Base-by-base conservation (phyloP, 345 rosid genomes). In the Murraya koenigii region DNA sequence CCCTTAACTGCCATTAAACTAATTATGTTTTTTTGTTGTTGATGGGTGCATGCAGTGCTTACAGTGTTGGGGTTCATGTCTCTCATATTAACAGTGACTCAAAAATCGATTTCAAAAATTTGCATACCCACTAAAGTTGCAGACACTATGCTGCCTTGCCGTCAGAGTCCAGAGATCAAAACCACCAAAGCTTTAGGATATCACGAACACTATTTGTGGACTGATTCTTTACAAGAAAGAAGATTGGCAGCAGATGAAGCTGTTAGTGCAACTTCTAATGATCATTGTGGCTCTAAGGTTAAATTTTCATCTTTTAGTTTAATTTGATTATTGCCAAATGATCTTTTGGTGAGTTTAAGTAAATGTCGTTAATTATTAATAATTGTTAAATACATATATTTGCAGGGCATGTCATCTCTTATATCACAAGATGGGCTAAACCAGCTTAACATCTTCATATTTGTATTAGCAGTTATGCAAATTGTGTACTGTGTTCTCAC, bases 21-120 rank as follows among this genome's bases (percentile, higher is more conserved):
- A 5, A 52, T 52, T 52, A 60, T 61, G 30, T 25, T 61, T 30
- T 55, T 33, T 7, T 32, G n/a, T 36, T 73, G 41, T n/a, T 5
- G 20, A 23, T 41, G 32, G 70, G 17, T 33, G 32, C 67, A 49
- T 77, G 76, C 90, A 93, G 97, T 84, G 84, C 86, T 93, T 10
- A 89, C 89, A 76, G 83, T 90, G 56, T 80, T 93, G 80, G 97
- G 96, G 2, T 90, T 93, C 84, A 90, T 93, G 94, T 93, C 97
- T 7, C 89, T 93, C 8, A 72, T 81, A 33, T 68, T 93, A 69
- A 90, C 91, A 19, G 93, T 87, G 36, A 81, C 84, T 67, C 88
- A 81, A 75, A 83, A 61, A 76, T 44, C 19, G 22, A 88, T 93
- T 38, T 36, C 89, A 28, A 93, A 87, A 79, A 93, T 91, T 54